phyloP scores from a whole-genome alignment of 2,329 filamentous ascomycete genomes.

The Diaporthe vexans region DNA sequence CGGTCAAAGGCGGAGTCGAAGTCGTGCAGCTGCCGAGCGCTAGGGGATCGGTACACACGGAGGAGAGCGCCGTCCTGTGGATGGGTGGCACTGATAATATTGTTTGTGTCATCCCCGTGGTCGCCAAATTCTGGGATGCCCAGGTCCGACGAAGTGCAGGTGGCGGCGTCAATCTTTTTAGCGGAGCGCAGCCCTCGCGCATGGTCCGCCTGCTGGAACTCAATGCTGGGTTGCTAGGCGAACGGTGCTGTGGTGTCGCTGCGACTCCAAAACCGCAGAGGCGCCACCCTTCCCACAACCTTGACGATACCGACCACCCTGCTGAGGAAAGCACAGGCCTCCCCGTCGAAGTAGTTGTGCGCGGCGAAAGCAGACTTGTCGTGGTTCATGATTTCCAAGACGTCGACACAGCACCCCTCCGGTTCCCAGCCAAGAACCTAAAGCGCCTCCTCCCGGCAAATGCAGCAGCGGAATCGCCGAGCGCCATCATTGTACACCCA shows the following conservation, averaged over 20 bases:
- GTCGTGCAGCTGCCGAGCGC: conserved; percentile 61
- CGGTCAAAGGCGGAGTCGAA: conserved; percentile 66
- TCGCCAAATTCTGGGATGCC: conserved; percentile 72
- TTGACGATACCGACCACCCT: conserved; percentile 44
- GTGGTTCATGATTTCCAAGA: conserved; percentile 68
- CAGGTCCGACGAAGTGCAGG: conserved; percentile 66
- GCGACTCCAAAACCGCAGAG: conserved; percentile 56
- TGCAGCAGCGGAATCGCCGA: conserved; percentile 56
- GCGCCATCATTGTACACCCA: conserved; percentile 69
- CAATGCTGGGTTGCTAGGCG: conserved; percentile 67
- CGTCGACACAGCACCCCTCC: conserved; percentile 39
- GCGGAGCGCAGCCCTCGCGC: conserved; percentile 65
- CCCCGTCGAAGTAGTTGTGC: conserved; percentile 67
- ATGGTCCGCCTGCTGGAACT: conserved; percentile 70
- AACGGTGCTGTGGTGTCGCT: conserved; percentile 67
- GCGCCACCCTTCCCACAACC: conserved; percentile 15
- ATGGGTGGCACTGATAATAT: conserved; percentile 67
- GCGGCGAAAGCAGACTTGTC: conserved; percentile 69
- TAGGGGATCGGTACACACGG: conserved; percentile 58
- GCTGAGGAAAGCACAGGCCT: conserved; percentile 52
- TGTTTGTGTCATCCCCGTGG: conserved; percentile 68
- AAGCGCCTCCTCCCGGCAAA: conserved; percentile 38
- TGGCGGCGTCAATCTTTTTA: conserved; percentile 67
- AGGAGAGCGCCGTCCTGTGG: conserved; percentile 71
- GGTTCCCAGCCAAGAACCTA: conserved; percentile 46